phyloP scores from a whole-genome alignment of 345 rosid genomes.

The Salix dunnii region DNA sequence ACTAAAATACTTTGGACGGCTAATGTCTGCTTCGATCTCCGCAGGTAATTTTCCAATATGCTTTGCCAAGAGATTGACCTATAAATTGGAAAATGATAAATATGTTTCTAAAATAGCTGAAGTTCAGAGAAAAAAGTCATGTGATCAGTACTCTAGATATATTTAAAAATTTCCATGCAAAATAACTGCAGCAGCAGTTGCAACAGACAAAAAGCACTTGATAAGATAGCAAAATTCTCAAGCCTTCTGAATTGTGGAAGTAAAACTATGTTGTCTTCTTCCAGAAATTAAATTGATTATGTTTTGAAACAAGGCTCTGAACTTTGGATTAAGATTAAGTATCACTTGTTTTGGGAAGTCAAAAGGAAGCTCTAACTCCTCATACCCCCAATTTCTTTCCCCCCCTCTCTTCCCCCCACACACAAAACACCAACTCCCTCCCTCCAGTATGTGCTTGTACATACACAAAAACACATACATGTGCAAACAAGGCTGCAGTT shows the following conservation, averaged over 20 bases:
- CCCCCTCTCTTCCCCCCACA: neutral
- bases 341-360: neutral
- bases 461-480: neutral
- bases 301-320: neutral
- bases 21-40: conserved; percentile 78
- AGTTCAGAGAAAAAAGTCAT: neutral
- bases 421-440: neutral
- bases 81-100: neutral
- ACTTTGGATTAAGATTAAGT: neutral
- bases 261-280: neutral
- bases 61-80: conserved; percentile 73
- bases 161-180: neutral
- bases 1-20: conserved; percentile 78
- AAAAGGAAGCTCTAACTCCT: neutral
- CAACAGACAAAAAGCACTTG: conserved; percentile 10
- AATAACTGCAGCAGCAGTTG: neutral
- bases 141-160: neutral
- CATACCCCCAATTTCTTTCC: neutral
- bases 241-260: neutral
- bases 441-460: neutral
- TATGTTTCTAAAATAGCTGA: neutral
- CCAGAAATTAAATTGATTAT: neutral
- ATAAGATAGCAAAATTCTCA: neutral
- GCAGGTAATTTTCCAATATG: conserved; percentile 66
- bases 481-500: neutral